Evolutionary conservation across 768 basidiomycete genomes (phyloP).

Genomic region (Auricularia sp.): DNA sequence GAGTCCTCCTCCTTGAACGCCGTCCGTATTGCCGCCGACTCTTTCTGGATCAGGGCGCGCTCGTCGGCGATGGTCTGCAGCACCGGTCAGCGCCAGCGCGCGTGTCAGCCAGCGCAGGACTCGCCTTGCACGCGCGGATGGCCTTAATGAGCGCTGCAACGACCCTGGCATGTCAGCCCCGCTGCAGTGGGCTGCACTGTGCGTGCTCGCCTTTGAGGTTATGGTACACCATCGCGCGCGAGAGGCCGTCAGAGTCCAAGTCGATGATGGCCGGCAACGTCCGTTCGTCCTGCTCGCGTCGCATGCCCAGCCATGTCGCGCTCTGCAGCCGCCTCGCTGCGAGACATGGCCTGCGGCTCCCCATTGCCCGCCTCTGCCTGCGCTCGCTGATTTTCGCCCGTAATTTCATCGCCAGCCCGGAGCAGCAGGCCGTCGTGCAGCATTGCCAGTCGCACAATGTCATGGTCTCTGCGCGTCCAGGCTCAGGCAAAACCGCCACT

Average conservation of each 20-base stretch:
- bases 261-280: neutral
- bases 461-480: conserved; percentile 6
- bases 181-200: neutral
- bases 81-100: neutral
- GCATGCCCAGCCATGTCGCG: neutral
- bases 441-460: conserved; percentile 2
- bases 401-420: neutral
- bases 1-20: conserved; percentile 97
- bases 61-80: conserved; percentile 93
- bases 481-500: conserved; percentile 6
- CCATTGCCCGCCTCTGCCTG: neutral
- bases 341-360: neutral
- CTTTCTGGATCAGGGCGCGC: conserved; percentile 91
- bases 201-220: conserved; percentile 66
- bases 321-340: neutral
- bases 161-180: conserved; percentile 1
- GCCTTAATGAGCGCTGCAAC: conserved; percentile 88
- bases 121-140: conserved; percentile 91
- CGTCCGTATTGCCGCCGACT: conserved; percentile 92
- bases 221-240: conserved; percentile 36
- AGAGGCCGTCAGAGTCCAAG: neutral
- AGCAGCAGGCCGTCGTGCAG: neutral
- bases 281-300: neutral
- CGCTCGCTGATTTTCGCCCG: neutral
- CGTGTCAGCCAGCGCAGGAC: conserved; percentile 8